These are phyloP conservation scores for Apiotrichum montevideense DNA, from an alignment of 1,284 basidiomycete species.

Conservation along the genomic window DNA sequence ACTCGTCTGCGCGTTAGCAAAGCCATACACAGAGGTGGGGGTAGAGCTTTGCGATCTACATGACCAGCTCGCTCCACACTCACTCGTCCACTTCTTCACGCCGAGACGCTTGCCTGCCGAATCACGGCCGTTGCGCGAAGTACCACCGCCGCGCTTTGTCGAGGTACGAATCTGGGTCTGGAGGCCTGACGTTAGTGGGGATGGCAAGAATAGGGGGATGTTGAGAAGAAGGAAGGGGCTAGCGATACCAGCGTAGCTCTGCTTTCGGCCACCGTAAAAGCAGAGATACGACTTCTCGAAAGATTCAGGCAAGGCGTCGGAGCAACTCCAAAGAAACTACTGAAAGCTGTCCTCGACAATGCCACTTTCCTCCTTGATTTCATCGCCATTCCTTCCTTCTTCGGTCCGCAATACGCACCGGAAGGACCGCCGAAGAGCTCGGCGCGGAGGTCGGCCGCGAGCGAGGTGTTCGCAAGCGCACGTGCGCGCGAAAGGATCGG, in stretches of 20 bases:
- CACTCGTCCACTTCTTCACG: slow-evolving; percentile 89
- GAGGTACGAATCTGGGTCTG: slow-evolving; percentile 69
- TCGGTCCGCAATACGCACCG: slow-evolving; percentile 18
- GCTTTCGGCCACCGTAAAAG: too few relatives aligned
- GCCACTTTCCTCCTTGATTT: too few relatives aligned
- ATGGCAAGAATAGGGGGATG: too few relatives aligned
- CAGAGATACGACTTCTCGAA: too few relatives aligned
- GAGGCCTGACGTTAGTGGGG: slow-evolving; percentile 15
- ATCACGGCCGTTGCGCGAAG: slow-evolving; percentile 80
- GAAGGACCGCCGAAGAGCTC: slow-evolving; percentile 38
- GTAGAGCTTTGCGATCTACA: neutral
- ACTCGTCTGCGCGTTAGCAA: slow-evolving; percentile 58
- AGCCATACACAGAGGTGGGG: neutral
- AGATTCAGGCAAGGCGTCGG: too few relatives aligned
- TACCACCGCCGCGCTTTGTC: slow-evolving; percentile 89
- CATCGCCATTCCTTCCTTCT: too few relatives aligned
- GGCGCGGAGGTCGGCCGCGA: slow-evolving; percentile 25
- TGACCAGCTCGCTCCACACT: slow-evolving; percentile 20
- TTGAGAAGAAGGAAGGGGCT: too few relatives aligned
- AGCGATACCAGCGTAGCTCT: too few relatives aligned
- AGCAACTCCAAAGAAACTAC: too few relatives aligned
- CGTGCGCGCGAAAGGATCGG: slow-evolving; percentile 18
- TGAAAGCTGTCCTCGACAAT: too few relatives aligned
- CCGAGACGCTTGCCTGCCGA: slow-evolving; percentile 86
- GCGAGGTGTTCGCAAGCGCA: slow-evolving; percentile 20